phyloP scores from a whole-genome alignment of 2,329 filamentous ascomycete species.

The Fusarium miscanthi region DNA sequence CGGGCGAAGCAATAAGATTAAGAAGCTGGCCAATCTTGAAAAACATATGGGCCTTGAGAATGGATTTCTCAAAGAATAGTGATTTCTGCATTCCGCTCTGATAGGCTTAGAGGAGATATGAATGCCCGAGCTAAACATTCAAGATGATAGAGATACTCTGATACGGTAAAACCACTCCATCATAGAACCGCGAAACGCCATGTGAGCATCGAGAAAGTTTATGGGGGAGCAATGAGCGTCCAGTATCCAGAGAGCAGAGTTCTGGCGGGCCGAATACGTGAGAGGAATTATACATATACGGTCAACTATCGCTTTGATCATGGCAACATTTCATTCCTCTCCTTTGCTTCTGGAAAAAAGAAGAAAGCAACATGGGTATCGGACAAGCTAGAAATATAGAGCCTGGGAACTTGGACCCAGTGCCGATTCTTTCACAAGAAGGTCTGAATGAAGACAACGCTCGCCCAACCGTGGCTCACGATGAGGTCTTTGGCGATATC shows the following conservation, averaged over 20 bases:
- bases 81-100: background rate
- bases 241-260: background rate
- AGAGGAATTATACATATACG: background rate
- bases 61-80: background rate
- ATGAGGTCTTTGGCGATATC: slow-evolving; percentile 48
- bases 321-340: background rate
- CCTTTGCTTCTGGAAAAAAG: background rate
- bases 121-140: background rate
- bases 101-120: background rate
- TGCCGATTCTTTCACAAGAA: background rate
- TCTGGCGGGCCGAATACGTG: background rate
- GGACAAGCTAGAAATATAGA: background rate
- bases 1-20: background rate
- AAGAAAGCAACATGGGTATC: background rate
- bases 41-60: background rate
- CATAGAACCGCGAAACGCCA: background rate
- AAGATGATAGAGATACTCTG: background rate
- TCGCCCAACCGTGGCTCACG: slow-evolving; percentile 25
- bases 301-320: background rate
- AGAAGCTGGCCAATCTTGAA: background rate
- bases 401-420: background rate
- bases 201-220: background rate
- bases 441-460: background rate
- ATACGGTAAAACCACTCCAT: background rate
- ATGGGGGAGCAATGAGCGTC: background rate